phyloP scores from a whole-genome alignment of 2,329 filamentous ascomycete species.

The Hymenoscyphus occultus region DNA sequence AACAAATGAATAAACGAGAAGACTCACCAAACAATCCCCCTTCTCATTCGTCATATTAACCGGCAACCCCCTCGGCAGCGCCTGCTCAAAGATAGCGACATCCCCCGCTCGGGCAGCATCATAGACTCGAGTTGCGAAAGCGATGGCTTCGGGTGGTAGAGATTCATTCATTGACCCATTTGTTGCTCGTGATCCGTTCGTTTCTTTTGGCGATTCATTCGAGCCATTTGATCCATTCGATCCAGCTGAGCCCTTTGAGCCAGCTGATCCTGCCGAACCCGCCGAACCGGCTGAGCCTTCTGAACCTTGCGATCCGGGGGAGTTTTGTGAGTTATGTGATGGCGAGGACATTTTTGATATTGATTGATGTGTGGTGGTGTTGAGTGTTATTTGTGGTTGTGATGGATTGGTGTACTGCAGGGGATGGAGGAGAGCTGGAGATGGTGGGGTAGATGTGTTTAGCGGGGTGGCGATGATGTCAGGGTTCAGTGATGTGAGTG shows the following conservation, averaged over 20 bases:
- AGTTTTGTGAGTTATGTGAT: background rate
- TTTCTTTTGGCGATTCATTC: background rate
- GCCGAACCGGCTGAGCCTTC: background rate
- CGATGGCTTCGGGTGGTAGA: constrained; percentile 59
- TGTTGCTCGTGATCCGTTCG: background rate
- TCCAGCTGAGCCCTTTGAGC: background rate
- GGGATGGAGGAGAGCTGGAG: background rate
- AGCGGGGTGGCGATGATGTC: constrained; percentile 3
- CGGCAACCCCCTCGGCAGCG: constrained; percentile 62
- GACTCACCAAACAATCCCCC: constrained; percentile 63
- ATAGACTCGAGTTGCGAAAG: constrained; percentile 64
- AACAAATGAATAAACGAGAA: background rate
- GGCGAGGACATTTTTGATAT: background rate
- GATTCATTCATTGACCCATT: background rate
- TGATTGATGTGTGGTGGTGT: background rate
- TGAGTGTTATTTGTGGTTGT: background rate
- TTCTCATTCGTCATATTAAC: constrained; percentile 70
- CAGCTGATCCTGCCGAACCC: background rate
- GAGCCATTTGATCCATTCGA: background rate
- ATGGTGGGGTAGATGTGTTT: background rate
- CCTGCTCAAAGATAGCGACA: constrained; percentile 56
- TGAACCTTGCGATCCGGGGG: background rate
- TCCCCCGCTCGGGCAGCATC: constrained; percentile 62
- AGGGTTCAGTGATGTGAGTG: background rate
- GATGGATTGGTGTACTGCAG: background rate